phyloP scores from a whole-genome alignment of 2,329 filamentous ascomycete genomes.

The Thelonectria blattea region DNA sequence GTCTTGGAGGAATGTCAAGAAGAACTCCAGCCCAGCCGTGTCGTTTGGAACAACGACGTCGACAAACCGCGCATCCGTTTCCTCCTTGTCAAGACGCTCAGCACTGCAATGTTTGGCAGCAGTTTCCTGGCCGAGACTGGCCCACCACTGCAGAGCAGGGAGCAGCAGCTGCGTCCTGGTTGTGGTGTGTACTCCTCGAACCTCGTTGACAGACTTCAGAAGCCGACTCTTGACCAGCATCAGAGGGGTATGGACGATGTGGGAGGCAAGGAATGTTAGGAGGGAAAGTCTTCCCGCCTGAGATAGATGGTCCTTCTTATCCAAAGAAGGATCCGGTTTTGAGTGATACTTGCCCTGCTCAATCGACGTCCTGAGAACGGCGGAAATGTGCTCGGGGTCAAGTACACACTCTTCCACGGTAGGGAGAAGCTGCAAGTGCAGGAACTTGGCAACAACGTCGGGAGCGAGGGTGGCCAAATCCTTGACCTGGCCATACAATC shows the following conservation, averaged over 20 bases:
- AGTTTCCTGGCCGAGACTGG: constrained; percentile 57
- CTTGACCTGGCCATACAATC: constrained; percentile 67
- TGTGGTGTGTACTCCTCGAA: constrained; percentile 73
- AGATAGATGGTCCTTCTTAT: constrained; percentile 61
- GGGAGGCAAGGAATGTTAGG: constrained; percentile 74
- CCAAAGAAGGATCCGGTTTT: constrained; percentile 45
- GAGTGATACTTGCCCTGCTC: constrained; percentile 49
- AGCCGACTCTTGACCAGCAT: constrained; percentile 73
- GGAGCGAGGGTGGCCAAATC: constrained; percentile 63
- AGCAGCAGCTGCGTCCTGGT: constrained; percentile 77
- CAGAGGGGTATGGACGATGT: constrained; percentile 72
- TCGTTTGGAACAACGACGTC: constrained; percentile 62
- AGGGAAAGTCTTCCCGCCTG: constrained; percentile 69
- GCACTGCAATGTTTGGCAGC: constrained; percentile 50
- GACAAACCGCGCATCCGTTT: constrained; percentile 53
- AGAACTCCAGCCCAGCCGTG: constrained; percentile 55
- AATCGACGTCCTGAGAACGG: constrained; percentile 57
- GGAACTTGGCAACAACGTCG: constrained; percentile 64
- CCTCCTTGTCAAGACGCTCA: constrained; percentile 51
- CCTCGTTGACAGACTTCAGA: constrained; percentile 72
- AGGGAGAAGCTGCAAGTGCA: constrained; percentile 73
- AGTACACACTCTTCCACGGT: constrained; percentile 85
- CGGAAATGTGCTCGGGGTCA: constrained; percentile 73
- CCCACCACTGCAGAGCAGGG: constrained; percentile 76
- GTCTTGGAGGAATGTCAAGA: constrained; percentile 56